Evolutionary conservation across 2,329 filamentous ascomycete genomes (phyloP), one percentile per base, ranked within the genome.

Genomic region (Aspergillus awamori): DNA sequence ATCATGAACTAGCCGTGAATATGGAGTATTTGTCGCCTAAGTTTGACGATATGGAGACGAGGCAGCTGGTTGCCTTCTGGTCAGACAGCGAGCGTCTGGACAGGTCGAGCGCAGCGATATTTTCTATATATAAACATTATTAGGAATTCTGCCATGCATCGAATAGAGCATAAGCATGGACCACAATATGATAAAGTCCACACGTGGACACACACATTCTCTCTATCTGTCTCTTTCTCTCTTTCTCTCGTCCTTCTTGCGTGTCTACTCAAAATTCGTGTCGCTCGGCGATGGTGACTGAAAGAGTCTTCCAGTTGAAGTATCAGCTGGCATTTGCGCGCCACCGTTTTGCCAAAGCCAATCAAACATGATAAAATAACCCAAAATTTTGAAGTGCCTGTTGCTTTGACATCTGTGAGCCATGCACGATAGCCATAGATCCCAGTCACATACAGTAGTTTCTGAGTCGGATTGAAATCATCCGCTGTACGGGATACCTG

Each of bases 101-200:
- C 26, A 51, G 47, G 47, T 51, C 47, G 28, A 51, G 26, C 47
- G 47, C 24, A 51, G 13, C 20, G 20, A 17, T 17, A 10, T 51
- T n/a, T 33, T n/a, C 47, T 33, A 51, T 51, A 51, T 51, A 51
- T 51, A 51, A 51, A 4, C 47, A n/a, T 17, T 51, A 51, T 51
- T 51, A 51, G 47, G 47, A 51, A 51, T 51, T 51, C 15, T 51
- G 47, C n/a, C 26, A 6, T 30, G 47, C 26, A 30, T 51, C 13
- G 22, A 36, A 49, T 49, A 49, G 26, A 24, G 45, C 24, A n/a
- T 51, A 30, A n/a, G 26, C 28, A 51, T 51, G 47, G 26, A 20
- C 24, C 15, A n/a, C 10, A 51, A n/a, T 15, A 30, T 30, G 15
- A 28, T 17, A 17, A 51, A 30, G 47, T 30, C 47, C 26, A 30